These are phyloP conservation scores for Kitagawia praeruptora DNA, from an alignment of 129 eudicot species.

Conservation along the genomic window DNA sequence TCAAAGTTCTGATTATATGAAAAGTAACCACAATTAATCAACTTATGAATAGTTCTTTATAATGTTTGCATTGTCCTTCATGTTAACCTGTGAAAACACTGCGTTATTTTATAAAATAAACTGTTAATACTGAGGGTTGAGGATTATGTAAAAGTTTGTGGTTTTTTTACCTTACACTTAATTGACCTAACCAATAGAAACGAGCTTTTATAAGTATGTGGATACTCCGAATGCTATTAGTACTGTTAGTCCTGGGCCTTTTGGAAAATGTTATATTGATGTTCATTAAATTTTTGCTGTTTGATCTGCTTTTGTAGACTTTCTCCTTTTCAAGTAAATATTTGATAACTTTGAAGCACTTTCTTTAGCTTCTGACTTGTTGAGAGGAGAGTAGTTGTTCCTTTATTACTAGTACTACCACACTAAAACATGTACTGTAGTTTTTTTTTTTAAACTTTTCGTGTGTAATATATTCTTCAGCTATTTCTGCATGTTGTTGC, in stretches of 20 bases:
- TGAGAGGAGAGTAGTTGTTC: not conserved
- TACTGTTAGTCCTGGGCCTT: not conserved
- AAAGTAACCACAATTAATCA: not conserved
- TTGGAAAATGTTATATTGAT: not conserved
- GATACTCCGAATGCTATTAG: not conserved
- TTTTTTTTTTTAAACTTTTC: not conserved
- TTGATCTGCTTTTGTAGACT: not conserved
- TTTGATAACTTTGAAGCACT: not conserved
- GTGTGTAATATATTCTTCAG: not conserved
- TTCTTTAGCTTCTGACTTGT: not conserved
- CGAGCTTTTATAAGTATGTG: not conserved
- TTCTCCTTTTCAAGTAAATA: not conserved
- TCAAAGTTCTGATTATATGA: too few species aligned
- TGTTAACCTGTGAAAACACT: not conserved
- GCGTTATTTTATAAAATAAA: not conserved
- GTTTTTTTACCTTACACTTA: not conserved
- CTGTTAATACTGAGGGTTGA: not conserved
- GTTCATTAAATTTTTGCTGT: not conserved
- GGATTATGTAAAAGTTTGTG: not conserved
- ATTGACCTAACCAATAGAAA: not conserved
- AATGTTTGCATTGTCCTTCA: not conserved
- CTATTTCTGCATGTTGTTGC: not conserved
- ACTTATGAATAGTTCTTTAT: not conserved
- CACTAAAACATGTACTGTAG: not conserved
- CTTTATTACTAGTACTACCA: not conserved